Percentiles rank a stretch among this genome's conserved stretches.
Evolutionary conservation across 495 filamentous ascomycete genomes (phyloP).

Genomic region (Penicillium arizonense): DNA sequence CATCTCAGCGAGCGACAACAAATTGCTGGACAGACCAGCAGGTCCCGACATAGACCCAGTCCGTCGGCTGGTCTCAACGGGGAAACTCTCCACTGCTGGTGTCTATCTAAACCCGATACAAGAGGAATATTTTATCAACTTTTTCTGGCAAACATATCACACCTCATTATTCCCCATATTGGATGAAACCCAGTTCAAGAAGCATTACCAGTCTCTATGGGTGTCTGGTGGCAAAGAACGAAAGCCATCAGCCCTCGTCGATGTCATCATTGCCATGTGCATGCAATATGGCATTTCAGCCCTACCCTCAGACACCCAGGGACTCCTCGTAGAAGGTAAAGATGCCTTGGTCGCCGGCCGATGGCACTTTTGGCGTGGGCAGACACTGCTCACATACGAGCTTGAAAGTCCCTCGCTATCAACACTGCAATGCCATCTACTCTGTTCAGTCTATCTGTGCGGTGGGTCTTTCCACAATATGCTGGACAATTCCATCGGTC

Average conservation of each 20-base stretch:
- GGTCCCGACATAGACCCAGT: background rate
- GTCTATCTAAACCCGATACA: slow-evolving; percentile 27
- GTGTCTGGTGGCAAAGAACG: slow-evolving; percentile 27
- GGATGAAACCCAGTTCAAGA: slow-evolving; percentile 46
- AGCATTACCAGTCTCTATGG: slow-evolving; percentile 50
- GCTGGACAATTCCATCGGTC: slow-evolving; percentile 35
- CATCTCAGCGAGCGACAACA: slow-evolving; percentile 11
- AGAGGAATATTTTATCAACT: slow-evolving; percentile 47
- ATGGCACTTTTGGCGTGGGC: slow-evolving; percentile 44
- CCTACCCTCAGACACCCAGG: slow-evolving; percentile 13
- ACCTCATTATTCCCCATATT: slow-evolving; percentile 29
- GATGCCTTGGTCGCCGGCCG: slow-evolving; percentile 47
- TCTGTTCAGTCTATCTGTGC: slow-evolving; percentile 44
- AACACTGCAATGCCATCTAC: slow-evolving; percentile 52
- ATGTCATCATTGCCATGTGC: slow-evolving; percentile 53
- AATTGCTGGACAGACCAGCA: slow-evolving; percentile 8
- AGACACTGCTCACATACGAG: slow-evolving; percentile 43
- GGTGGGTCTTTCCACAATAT: slow-evolving; percentile 51
- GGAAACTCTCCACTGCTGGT: slow-evolving; percentile 6
- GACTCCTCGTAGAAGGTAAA: slow-evolving; percentile 12
- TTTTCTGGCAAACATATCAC: slow-evolving; percentile 51
- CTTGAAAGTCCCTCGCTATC: slow-evolving; percentile 49
- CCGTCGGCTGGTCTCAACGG: background rate
- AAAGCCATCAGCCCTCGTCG: slow-evolving; percentile 50
- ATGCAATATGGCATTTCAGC: slow-evolving; percentile 49